Evolutionary conservation across 148 eudicot species (phyloP), one percentile per base, ranked within the genome.

Genomic region (Rhododendron henanense): DNA sequence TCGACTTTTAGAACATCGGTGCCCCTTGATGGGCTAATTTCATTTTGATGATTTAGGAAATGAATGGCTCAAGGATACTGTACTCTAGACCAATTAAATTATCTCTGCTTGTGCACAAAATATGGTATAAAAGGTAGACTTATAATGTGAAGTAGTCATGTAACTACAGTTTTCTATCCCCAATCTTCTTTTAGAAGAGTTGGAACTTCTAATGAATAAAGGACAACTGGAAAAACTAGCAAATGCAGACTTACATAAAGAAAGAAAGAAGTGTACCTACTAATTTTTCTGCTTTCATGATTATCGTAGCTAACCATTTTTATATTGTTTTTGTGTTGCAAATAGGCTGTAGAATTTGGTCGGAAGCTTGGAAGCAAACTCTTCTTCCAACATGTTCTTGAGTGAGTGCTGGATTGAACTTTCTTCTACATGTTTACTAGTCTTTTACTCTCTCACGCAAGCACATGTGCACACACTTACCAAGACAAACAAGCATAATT

Each of bases 311-410:
- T 79, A 28, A 87, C 61, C 10, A 21, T 23, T 51, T 28, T 79
- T 21, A 9, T 8, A 19, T 31, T 75, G 41, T 81, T 47, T 23
- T 45, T 82, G 57, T 87, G 57, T 85, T 80, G 31, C 19, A 41
- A 78, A n/a, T 77, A 91, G 93, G 93, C 93, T 86, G 82, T 90
- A 50, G 90, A 91, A 86, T 91, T 91, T 87, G 93, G 90, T 75
- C 87, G 90, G 69, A 91, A 90, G 89, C 93, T 91, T 88, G 92
- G 90, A 45, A 82, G 75, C 81, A 87, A 90, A 35, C 90, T 88
- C 82, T 91, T 91, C 90, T 87, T 91, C 86, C 90, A 86, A n/a
- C 90, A 87, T 87, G 91, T 91, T 81, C 88, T 86, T 65, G 89
- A 87, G 93, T 91, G 75, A 91, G 91, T 88, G 82, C 44, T 8